These are phyloP conservation scores for Lepidium sativum DNA, from an alignment of 345 rosid genomes.

Conservation along the genomic window DNA sequence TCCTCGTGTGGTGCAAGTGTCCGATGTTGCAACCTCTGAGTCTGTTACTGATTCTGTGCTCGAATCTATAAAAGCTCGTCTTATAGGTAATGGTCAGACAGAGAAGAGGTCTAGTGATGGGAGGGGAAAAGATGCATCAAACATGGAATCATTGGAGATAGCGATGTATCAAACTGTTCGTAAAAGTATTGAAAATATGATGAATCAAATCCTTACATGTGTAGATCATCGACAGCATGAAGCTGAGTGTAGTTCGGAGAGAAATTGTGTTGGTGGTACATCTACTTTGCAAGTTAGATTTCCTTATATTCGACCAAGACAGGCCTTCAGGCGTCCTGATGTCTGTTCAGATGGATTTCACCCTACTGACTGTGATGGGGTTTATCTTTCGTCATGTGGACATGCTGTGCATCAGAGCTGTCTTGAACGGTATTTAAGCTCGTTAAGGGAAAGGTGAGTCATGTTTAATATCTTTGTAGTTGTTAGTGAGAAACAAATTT, in stretches of 20 bases:
- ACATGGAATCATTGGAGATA: slow-evolving; percentile 52
- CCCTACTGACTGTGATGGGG: slow-evolving; percentile 76
- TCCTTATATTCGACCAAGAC: slow-evolving; percentile 42
- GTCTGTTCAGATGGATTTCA: slow-evolving; percentile 55
- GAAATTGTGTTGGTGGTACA: slow-evolving; percentile 28
- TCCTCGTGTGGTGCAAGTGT: slow-evolving; percentile 32
- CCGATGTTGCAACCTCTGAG: slow-evolving; percentile 41
- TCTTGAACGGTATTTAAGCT: slow-evolving; percentile 73
- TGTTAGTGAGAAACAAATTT: not conserved
- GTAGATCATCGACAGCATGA: slow-evolving; percentile 23
- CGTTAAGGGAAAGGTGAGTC: slow-evolving; percentile 73
- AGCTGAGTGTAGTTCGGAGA: slow-evolving; percentile 27
- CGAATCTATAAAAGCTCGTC: slow-evolving; percentile 43
- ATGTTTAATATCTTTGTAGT: not conserved
- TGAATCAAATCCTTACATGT: slow-evolving; percentile 13
- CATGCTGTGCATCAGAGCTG: slow-evolving; percentile 96
- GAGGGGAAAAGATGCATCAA: slow-evolving; percentile 30
- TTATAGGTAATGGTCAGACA: slow-evolving; percentile 39
- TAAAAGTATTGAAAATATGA: slow-evolving; percentile 31
- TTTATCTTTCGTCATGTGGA: slow-evolving; percentile 86
- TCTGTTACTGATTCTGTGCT: slow-evolving; percentile 37
- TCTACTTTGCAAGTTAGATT: slow-evolving; percentile 43
- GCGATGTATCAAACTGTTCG: slow-evolving; percentile 43
- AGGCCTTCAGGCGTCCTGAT: slow-evolving; percentile 37
- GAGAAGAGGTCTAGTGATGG: slow-evolving; percentile 33